These are phyloP conservation scores for Rosa hybrid DNA, from an alignment of 331 rosid species.

Conservation along the genomic window DNA sequence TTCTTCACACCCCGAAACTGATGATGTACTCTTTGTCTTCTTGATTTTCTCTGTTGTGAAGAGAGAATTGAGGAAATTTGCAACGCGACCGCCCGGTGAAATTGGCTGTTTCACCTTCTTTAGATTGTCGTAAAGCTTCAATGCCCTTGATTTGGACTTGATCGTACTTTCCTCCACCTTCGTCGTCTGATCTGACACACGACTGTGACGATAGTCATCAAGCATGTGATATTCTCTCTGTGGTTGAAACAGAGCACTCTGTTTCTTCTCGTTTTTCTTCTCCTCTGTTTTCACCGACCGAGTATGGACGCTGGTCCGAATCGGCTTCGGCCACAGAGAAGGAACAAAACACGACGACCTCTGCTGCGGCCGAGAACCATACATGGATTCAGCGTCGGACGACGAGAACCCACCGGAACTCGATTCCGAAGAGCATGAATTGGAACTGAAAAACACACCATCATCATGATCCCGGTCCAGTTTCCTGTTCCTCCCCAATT, in stretches of 20 bases:
- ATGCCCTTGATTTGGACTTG: slow-evolving; percentile 70
- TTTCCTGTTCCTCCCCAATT: slow-evolving; percentile 32
- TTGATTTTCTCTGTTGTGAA: slow-evolving; percentile 43
- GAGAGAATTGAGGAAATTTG: slow-evolving; percentile 67
- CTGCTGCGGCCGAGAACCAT: slow-evolving; percentile 28
- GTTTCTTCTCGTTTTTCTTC: slow-evolving; percentile 43
- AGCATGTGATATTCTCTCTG: slow-evolving; percentile 35
- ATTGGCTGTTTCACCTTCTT: slow-evolving; percentile 92
- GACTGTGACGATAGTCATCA: slow-evolving; percentile 23
- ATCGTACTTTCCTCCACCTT: slow-evolving; percentile 35
- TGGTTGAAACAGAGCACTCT: slow-evolving; percentile 25
- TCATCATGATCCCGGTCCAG: slow-evolving; percentile 38
- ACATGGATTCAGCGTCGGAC: slow-evolving; percentile 75
- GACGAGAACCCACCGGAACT: slow-evolving; percentile 80
- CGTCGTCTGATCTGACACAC: slow-evolving; percentile 11
- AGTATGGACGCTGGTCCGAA: slow-evolving; percentile 37
- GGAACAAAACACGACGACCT: slow-evolving; percentile 47
- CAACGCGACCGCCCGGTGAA: slow-evolving; percentile 75
- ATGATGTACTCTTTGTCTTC: slow-evolving; percentile 34
- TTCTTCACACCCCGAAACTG: slow-evolving; percentile 29
- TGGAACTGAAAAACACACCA: slow-evolving; percentile 60
- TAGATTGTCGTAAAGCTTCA: slow-evolving; percentile 70
- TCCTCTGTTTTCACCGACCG: slow-evolving; percentile 42
- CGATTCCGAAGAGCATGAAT: slow-evolving; percentile 81
- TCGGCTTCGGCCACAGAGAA: slow-evolving; percentile 50